phyloP scores from a whole-genome alignment of 2,329 filamentous ascomycete species.

The Epichloe glyceriae region DNA sequence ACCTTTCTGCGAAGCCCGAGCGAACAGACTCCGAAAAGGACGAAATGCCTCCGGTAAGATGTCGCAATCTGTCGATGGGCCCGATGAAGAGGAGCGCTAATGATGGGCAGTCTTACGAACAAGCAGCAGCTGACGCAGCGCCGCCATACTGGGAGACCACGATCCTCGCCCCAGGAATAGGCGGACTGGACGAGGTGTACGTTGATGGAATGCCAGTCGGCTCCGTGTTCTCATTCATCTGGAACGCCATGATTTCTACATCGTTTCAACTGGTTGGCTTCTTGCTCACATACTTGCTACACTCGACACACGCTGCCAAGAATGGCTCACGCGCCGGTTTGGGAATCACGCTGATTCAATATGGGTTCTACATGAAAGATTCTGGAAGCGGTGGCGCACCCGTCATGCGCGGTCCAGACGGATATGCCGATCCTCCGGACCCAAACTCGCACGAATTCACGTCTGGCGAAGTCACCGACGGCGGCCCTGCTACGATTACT shows the following conservation, averaged over 20 bases:
- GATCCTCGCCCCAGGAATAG: conserved; percentile 82
- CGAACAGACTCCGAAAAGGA: conserved; percentile 66
- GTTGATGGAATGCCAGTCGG: conserved; percentile 92
- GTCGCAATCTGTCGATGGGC: conserved; percentile 11
- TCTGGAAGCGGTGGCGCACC: conserved; percentile 30
- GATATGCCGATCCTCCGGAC: conserved; percentile 61
- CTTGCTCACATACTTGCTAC: conserved; percentile 91
- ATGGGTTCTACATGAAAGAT: conserved; percentile 89
- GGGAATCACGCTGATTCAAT: conserved; percentile 90
- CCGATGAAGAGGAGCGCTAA: conserved; percentile 19
- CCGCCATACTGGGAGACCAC: conserved; percentile 99
- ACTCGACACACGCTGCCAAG: conserved; percentile 96
- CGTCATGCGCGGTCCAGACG: conserved; percentile 37
- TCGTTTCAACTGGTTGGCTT: conserved; percentile 96
- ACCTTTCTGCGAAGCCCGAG: conserved; percentile 82
- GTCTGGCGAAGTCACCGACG: conserved; percentile 48
- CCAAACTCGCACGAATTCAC: conserved; percentile 88
- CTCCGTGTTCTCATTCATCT: conserved; percentile 74
- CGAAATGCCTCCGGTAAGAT: conserved; percentile 77
- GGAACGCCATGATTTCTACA: conserved; percentile 94
- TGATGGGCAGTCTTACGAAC: conserved; percentile 71
- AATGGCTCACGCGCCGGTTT: conserved; percentile 91
- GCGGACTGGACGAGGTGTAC: conserved; percentile 87
- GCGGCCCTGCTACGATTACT: conserved; percentile 43
- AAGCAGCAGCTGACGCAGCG: conserved; percentile 89